Evolutionary conservation across 352 stramenopile species (phyloP), one percentile per base, ranked within the genome.

Genomic region (Phytophthora nicotianae): DNA sequence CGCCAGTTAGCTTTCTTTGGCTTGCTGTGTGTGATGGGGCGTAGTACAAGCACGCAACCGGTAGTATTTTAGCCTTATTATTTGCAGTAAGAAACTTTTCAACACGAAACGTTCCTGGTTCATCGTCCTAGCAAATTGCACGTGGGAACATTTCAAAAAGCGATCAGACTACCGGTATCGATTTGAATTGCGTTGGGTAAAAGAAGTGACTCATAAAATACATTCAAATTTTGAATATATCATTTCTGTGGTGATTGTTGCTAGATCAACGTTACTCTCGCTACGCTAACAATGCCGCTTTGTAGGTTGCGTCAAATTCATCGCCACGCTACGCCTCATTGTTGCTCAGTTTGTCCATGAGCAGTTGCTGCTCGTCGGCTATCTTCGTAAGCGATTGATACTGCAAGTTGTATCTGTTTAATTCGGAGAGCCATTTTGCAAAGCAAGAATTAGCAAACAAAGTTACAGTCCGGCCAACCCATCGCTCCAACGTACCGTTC

Each of bases 311-410:
- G 29, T 33, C 21, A 40, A 37, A 3, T 26, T 45, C 40, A 32
- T 55, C n/a, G n/a, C 42, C 21, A 56, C 37, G 20, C 65, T 81
- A 93, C 47, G 80, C 77, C 68, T 94, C 81, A 62, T 94, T 94
- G 74, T 92, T 94, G 72, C 86, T 92, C n/a, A 94, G 78, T 64
- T 90, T 91, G 42, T 94, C 83, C 53, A 94, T 92, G 7, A 94
- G 75, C 23, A 81, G 50, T 62, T 91, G 83, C 62, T 94, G 85
- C 66, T 92, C 83, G 51, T 92, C 81, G 2, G 81, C 81, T 55
- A 94, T 90, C 68, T 90, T 90, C 14, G 63, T 70, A 19, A 94
- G 75, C 33, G 86, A 94, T 56, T 89, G 72, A 55, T 74, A 90
- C 63, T 94, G 86, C 11, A 92, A 61, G 49, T 89, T 83, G 77